Base-by-base conservation (phyloP, 2,329 filamentous ascomycete genomes). In the Hortaea sp. region DNA sequence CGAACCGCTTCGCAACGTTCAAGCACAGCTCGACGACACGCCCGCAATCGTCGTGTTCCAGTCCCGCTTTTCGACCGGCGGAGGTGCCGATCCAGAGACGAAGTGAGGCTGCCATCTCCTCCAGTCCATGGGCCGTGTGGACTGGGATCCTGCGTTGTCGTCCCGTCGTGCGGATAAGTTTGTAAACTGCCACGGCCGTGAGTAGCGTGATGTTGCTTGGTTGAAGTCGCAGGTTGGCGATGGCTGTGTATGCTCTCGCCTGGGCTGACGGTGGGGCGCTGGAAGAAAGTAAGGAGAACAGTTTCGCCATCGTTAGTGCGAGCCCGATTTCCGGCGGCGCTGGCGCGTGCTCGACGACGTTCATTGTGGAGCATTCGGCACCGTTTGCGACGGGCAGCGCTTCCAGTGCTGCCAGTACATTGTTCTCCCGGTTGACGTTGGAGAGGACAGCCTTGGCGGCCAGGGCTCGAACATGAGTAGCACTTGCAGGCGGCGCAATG, bases 401-500 rank as follows among this genome's bases (percentile, higher is more conserved):
- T n/a, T 73, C 66, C 38, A 79, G 68, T 3, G 77, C 76, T 3
- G 71, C 66, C 20, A 70, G 63, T 40, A 81, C 74, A 54, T 74
- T 73, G 27, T 63, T 53, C 11, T 73, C 64, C 31, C 76, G 73
- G 45, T 74, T 67, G 6, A 70, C 63, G 44, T 76, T 72, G n/a
- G 74, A 69, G 29, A 81, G 70, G 2, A 82, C 69, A 6, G 78
- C 75, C 57, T 76, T 76, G 51, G 78, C 75, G 9, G 76, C 75
- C 4, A 80, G 66, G 10, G 77, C 75, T 39, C 79, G 70, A 7
- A 75, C 69, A 43, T 78, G 73, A 2, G 85, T 83, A 20, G 79
- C 78, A 1, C 88, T 94, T 9, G 84, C 85, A 34, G 84, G 79
- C 1, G 90, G 90, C 0, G 89, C 86, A 6, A 81, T 77, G 48